A percentile compares a stretch with the other conserved stretches of the same genome.
phyloP scores from a whole-genome alignment of 2,329 filamentous ascomycete species.

The Aphanoascus verrucosus region DNA sequence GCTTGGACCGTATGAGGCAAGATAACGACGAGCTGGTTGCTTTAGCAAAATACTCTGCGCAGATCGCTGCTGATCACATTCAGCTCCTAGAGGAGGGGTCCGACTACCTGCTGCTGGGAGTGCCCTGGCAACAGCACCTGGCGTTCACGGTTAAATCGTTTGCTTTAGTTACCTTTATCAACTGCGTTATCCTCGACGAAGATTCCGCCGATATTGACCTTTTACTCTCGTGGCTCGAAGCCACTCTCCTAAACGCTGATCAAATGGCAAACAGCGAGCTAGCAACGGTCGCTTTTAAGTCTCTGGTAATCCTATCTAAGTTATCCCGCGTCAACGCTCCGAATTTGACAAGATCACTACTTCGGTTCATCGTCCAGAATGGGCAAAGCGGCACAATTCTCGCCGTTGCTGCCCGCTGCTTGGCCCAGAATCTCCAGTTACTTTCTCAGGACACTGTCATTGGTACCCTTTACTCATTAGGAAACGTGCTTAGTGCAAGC shows the following conservation, averaged over 20 bases:
- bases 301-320: conserved; percentile 70
- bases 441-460: conserved; percentile 90
- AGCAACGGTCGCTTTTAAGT: conserved; percentile 66
- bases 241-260: conserved; percentile 62
- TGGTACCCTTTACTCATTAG: conserved; percentile 89
- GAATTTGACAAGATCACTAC: conserved; percentile 64
- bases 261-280: conserved; percentile 74
- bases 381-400: conserved; percentile 59
- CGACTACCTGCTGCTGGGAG: conserved; percentile 79
- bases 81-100: conserved; percentile 75
- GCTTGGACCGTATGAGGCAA: conserved; percentile 39
- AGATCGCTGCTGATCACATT: conserved; percentile 71
- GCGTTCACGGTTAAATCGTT: conserved; percentile 77
- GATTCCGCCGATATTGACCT: conserved; percentile 68
- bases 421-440: conserved; percentile 69
- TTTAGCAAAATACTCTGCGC: conserved; percentile 50
- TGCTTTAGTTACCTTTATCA: conserved; percentile 71
- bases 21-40: conserved; percentile 20
- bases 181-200: conserved; percentile 72
- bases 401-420: conserved; percentile 66
- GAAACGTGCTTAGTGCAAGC: conserved; percentile 78
- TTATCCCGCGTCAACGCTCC: conserved; percentile 63
- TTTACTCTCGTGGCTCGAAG: conserved; percentile 76
- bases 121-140: conserved; percentile 73
- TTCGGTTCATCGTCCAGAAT: conserved; percentile 80